Percentiles rank a stretch among this genome's conserved stretches.
Conservation (phyloP, 2,329 filamentous ascomycete genomes). For the Sclerotinia subarctica region DNA sequence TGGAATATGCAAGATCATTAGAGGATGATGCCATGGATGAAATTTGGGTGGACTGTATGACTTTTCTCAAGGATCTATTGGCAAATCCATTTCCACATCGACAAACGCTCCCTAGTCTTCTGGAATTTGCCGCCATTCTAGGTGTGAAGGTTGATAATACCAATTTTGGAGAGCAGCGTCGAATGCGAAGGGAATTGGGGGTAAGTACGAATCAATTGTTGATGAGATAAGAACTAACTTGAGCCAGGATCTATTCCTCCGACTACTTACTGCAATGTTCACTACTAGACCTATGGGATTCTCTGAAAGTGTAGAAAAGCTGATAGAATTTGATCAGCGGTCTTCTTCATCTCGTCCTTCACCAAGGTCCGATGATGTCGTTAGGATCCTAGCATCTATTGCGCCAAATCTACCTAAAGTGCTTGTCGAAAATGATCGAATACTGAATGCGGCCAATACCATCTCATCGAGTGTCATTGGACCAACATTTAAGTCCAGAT, state of each 20-base stretch:
- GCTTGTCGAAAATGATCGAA: slow-evolving; percentile 79
- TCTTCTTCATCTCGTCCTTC: slow-evolving; percentile 27
- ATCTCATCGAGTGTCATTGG: slow-evolving; percentile 82
- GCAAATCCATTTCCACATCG: slow-evolving; percentile 93
- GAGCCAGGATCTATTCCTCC: slow-evolving; percentile 76
- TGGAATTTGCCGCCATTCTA: slow-evolving; percentile 85
- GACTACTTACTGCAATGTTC: slow-evolving; percentile 88
- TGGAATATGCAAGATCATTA: slow-evolving; percentile 83
- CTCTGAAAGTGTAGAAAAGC: slow-evolving; percentile 49
- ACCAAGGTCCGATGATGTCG: slow-evolving; percentile 65
- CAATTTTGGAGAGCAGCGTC: slow-evolving; percentile 90
- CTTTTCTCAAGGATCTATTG: slow-evolving; percentile 84
- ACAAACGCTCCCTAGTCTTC: slow-evolving; percentile 78
- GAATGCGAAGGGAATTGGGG: slow-evolving; percentile 85
- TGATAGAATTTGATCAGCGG: slow-evolving; percentile 40
- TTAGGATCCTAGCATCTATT: slow-evolving; percentile 74
- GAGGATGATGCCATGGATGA: slow-evolving; percentile 98
- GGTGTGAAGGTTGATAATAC: slow-evolving; percentile 97
- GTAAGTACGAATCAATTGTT: slow-evolving; percentile 50
- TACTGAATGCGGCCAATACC: slow-evolving; percentile 70
- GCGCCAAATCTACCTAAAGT: slow-evolving; percentile 79
- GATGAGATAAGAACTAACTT: not conserved
- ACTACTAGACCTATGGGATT: slow-evolving; percentile 80
- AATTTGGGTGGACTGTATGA: slow-evolving; percentile 93
- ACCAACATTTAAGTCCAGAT: slow-evolving; percentile 77